These are phyloP conservation scores for Extremus antarcticus DNA, from an alignment of 495 filamentous ascomycete genomes.

Conservation along the genomic window DNA sequence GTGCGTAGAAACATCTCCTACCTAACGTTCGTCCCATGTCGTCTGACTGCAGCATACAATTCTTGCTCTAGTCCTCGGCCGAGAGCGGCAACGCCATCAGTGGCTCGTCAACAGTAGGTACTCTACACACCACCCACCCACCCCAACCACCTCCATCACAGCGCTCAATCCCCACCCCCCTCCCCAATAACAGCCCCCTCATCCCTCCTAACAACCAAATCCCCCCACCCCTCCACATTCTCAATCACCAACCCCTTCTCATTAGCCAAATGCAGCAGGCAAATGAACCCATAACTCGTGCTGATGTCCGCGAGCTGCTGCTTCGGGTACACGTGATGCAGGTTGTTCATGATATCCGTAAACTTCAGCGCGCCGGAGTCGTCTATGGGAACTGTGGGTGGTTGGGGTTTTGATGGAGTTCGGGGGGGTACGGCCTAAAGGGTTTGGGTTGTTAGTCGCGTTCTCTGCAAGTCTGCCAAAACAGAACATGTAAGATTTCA, in stretches of 20 bases:
- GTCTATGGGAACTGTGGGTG: conserved; percentile 26
- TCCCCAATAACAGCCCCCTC: conserved; percentile 10
- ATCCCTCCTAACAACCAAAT: conserved; percentile 33
- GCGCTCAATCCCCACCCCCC: background rate
- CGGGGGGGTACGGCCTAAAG: background rate
- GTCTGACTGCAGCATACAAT: no score
- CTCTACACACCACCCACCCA: background rate
- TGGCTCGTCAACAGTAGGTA: no score
- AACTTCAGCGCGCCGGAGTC: conserved; percentile 55
- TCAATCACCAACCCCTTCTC: conserved; percentile 76
- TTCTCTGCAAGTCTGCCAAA: background rate
- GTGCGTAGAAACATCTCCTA: no score
- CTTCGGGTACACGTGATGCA: conserved; percentile 76
- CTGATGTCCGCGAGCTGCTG: conserved; percentile 85
- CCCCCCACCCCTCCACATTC: conserved; percentile 36
- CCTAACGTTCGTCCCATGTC: no score
- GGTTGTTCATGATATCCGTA: conserved; percentile 77
- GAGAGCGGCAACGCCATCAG: no score
- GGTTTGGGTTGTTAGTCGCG: no score
- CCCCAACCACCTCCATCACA: background rate
- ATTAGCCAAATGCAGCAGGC: conserved; percentile 88
- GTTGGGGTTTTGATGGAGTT: conserved; percentile 17
- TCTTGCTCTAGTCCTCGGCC: no score
- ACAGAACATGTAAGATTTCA: no score
- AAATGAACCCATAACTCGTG: conserved; percentile 96